Percentiles rank a stretch among this genome's conserved stretches.
Conservation (phyloP, 306 rosid genomes). For the Gastrolobium bilobum region DNA sequence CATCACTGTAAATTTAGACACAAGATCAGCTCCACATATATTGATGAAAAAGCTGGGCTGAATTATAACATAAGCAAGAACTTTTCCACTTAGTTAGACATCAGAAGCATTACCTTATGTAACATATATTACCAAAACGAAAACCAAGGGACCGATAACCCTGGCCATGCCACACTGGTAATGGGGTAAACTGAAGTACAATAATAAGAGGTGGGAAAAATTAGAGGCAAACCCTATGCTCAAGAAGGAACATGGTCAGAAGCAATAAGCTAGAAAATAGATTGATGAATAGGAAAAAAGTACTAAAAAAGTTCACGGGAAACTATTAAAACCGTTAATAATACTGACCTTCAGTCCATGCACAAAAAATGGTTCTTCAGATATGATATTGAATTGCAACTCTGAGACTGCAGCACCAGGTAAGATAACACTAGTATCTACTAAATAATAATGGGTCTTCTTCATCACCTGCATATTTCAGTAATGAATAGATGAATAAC, state of each 20-base stretch:
- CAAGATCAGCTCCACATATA: conserved; percentile 45
- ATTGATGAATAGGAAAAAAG: conserved; percentile 3
- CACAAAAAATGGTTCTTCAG: conserved; percentile 78
- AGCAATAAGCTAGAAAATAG: conserved; percentile 40
- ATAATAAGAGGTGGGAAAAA: conserved; percentile 16
- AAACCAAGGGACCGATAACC: conserved; percentile 92
- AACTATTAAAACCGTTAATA: conserved; percentile 14
- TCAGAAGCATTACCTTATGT: conserved; percentile 81
- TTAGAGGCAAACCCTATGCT: conserved; percentile 37
- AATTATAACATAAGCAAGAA: background rate
- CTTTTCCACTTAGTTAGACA: conserved; percentile 25
- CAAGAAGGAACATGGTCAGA: conserved; percentile 35
- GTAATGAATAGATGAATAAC: conserved; percentile 9
- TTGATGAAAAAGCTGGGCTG: conserved; percentile 28
- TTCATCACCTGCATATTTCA: conserved; percentile 85
- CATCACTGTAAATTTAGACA: conserved; percentile 70
- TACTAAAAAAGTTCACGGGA: conserved; percentile 18
- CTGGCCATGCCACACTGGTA: conserved; percentile 96
- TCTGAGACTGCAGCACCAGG: conserved; percentile 97
- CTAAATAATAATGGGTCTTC: conserved; percentile 93
- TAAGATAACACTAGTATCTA: conserved; percentile 75
- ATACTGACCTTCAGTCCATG: conserved; percentile 75
- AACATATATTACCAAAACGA: conserved; percentile 90
- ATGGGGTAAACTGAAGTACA: conserved; percentile 77
- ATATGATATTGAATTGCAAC: conserved; percentile 82